Evolutionary conservation across 2,329 filamentous ascomycete species (phyloP).

Genomic region (Claviceps pusilla): DNA sequence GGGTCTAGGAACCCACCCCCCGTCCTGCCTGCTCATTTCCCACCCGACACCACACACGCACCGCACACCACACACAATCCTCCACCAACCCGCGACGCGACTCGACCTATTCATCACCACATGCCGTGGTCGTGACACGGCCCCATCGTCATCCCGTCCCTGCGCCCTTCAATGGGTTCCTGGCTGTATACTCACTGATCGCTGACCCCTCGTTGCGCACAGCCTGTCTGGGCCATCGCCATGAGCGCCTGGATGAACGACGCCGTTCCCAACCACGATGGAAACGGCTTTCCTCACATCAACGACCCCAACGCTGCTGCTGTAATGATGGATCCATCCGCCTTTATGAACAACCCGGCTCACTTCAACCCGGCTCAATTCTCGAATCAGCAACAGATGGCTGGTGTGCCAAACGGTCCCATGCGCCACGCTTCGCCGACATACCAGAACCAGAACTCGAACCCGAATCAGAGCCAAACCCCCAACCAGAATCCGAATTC

Average conservation of each 20-base stretch:
- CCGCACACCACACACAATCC: conserved; percentile 14
- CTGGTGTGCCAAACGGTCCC: conserved; percentile 63
- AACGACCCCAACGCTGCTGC: conserved; percentile 42
- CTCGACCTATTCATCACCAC: conserved; percentile 23
- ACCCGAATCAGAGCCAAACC: conserved; percentile 24
- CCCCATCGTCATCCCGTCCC: conserved; percentile 27
- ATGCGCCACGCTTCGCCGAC: conserved; percentile 69
- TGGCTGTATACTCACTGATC: conserved; percentile 24
- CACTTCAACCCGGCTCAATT: conserved; percentile 49
- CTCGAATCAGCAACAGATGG: conserved; percentile 38
- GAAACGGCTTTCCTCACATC: conserved; percentile 51
- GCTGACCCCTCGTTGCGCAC: conserved; percentile 30
- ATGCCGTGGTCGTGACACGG: conserved; percentile 29
- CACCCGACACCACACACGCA: conserved; percentile 15
- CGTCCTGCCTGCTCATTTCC: conserved; percentile 14
- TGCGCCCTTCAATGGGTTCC: conserved; percentile 26
- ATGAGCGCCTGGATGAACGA: conserved; percentile 65
- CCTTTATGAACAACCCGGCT: conserved; percentile 44
- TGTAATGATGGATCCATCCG: conserved; percentile 50
- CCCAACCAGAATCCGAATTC: conserved; percentile 5
- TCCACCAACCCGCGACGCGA: conserved; percentile 29
- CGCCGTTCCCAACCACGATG: conserved; percentile 54
- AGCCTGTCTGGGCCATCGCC: conserved; percentile 34
- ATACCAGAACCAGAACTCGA: conserved; percentile 42
- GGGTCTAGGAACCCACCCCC: conserved; percentile 1